Conservation (phyloP, 306 rosid species). For the Abrus precatorius region DNA sequence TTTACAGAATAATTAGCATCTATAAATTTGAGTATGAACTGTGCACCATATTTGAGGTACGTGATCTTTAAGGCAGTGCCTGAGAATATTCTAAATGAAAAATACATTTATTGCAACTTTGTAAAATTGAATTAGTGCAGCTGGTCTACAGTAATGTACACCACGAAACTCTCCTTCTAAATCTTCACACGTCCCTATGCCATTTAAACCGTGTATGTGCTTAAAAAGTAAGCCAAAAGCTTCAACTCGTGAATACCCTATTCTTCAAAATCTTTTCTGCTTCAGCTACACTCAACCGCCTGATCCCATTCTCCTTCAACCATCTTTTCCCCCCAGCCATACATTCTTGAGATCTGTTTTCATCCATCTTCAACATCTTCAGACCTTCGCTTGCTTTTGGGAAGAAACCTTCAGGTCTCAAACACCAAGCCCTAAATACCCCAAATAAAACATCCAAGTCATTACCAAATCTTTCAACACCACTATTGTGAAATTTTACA, state of each 20-base stretch:
- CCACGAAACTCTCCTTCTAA: constrained; percentile 40
- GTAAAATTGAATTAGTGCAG: constrained; percentile 55
- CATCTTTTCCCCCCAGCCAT: constrained; percentile 68
- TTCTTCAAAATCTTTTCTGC: constrained; percentile 74
- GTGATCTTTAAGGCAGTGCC: constrained; percentile 13
- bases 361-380: constrained; percentile 74
- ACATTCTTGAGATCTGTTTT: constrained; percentile 59
- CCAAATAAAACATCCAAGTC: constrained; percentile 82
- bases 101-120: constrained; percentile 43
- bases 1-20: constrained; percentile 49
- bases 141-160: constrained; percentile 53
- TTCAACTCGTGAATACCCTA: constrained; percentile 64
- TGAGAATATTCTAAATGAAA: constrained; percentile 36
- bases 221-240: constrained; percentile 42
- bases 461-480: constrained; percentile 72
- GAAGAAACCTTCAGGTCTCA: constrained; percentile 90
- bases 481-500: constrained; percentile 69
- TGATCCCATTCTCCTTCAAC: constrained; percentile 74
- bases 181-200: constrained; percentile 38
- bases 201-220: constrained; percentile 30
- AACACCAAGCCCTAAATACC: constrained; percentile 83
- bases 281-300: constrained; percentile 67
- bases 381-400: constrained; percentile 79
- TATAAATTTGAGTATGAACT: constrained; percentile 12
- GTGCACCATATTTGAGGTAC: constrained; percentile 25